Percentiles rank a stretch among this genome's conserved stretches.
These are phyloP conservation scores for Thalassiosira mediterranea DNA, from an alignment of 352 stramenopile species.

Conservation along the genomic window DNA sequence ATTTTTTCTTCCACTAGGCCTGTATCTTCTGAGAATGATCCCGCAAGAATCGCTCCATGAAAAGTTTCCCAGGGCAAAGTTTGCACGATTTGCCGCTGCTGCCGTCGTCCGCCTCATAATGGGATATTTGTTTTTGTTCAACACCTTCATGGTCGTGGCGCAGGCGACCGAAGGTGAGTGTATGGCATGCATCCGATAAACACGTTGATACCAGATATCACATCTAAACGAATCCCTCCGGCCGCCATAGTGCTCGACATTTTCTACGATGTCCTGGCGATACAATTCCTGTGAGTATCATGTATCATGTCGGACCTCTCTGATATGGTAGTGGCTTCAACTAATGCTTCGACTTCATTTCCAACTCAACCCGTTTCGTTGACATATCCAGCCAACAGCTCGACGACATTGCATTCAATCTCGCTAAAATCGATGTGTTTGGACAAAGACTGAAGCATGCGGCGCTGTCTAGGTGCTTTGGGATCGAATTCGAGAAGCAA, in stretches of 20 bases:
- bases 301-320: too few species aligned
- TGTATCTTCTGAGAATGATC: conserved; percentile 11
- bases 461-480: conserved; percentile 27
- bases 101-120: background rate
- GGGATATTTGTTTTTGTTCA: conserved; percentile 10
- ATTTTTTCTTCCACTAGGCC: background rate
- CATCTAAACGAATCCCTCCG: background rate
- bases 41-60: background rate
- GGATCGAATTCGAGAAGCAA: conserved; percentile 31
- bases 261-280: conserved; percentile 26
- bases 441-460: conserved; percentile 12
- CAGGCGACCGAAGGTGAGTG: background rate
- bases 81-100: background rate
- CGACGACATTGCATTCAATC: conserved; percentile 22
- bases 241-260: conserved; percentile 8
- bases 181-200: too few species aligned
- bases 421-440: conserved; percentile 16
- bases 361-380: too few species aligned
- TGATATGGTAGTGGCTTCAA: too few species aligned
- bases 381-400: too few species aligned
- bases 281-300: conserved; percentile 16
- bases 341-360: too few species aligned
- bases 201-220: too few species aligned
- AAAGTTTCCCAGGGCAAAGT: background rate
- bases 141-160: background rate